Evolutionary conservation across 208 protist species (phyloP).

Genomic region (Leishmania tarentolae): DNA sequence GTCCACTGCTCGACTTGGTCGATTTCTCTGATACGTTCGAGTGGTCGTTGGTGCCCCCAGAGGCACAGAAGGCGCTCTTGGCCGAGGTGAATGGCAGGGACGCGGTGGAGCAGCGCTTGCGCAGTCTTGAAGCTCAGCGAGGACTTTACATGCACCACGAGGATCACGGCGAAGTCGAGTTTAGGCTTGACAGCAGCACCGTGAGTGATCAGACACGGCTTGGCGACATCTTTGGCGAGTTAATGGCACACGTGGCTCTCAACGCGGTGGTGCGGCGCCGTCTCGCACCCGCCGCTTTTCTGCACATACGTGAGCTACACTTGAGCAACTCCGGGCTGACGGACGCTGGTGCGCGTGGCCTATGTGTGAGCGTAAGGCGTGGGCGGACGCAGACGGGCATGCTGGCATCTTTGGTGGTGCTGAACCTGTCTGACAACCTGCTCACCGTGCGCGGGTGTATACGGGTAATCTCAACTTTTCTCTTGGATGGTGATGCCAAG

Average conservation of each 20-base stretch:
- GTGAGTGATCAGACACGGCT: conserved; percentile 56
- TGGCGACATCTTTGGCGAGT: conserved; percentile 65
- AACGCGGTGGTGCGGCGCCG: conserved; percentile 42
- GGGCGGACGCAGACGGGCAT: conserved; percentile 38
- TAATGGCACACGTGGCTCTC: conserved; percentile 69
- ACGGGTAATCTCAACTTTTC: conserved; percentile 47
- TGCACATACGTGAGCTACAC: conserved; percentile 56
- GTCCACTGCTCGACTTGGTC: conserved; percentile 45
- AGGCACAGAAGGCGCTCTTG: conserved; percentile 33
- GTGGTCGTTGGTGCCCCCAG: conserved; percentile 32
- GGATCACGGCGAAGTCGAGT: conserved; percentile 32
- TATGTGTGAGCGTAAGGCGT: conserved; percentile 43
- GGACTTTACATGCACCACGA: conserved; percentile 28
- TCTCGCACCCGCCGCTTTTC: conserved; percentile 49
- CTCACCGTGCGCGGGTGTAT: conserved; percentile 58
- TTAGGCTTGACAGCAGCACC: conserved; percentile 41
- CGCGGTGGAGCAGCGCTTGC: conserved; percentile 15
- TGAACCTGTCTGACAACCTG: conserved; percentile 70
- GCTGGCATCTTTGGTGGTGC: conserved; percentile 44
- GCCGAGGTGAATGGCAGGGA: conserved; percentile 18
- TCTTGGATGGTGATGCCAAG: conserved; percentile 31
- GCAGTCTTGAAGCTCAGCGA: conserved; percentile 8
- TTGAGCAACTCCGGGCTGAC: conserved; percentile 65
- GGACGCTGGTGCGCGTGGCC: conserved; percentile 53
- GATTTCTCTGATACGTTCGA: conserved; percentile 72